phyloP scores from a whole-genome alignment of 1,284 basidiomycete genomes.

The Ceratorhiza oryzae-sativae region DNA sequence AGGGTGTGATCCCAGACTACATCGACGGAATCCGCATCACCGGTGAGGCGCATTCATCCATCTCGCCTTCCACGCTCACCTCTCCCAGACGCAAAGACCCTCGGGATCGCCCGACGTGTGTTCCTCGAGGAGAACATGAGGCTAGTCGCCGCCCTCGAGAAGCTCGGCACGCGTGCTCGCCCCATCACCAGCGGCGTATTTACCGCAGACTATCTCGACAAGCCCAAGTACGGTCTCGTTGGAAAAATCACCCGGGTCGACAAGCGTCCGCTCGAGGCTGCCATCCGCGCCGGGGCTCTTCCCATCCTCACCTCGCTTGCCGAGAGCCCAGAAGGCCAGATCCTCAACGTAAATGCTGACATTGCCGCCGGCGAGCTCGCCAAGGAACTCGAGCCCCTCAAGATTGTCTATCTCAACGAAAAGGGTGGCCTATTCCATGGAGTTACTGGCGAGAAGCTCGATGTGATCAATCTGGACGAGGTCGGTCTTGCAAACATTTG shows the following conservation, averaged over 20 bases:
- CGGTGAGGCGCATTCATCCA: constrained; percentile 57
- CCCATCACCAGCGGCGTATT: constrained; percentile 97
- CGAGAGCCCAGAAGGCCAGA: constrained; percentile 90
- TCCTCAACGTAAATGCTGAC: constrained; percentile 96
- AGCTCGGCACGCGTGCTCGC: constrained; percentile 90
- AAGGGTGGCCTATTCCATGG: constrained; percentile 99
- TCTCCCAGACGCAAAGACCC: constrained; percentile 77
- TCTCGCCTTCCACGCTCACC: constrained; percentile 9
- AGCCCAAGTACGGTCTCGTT: constrained; percentile 92
- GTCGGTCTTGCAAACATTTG: constrained; percentile 54
- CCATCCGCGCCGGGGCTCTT: constrained; percentile 90
- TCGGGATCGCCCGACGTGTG: constrained; percentile 90
- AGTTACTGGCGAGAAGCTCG: constrained; percentile 92
- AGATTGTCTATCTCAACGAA: constrained; percentile 98
- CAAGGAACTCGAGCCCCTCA: constrained; percentile 96
- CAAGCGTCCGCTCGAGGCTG: constrained; percentile 92
- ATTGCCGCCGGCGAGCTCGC: constrained; percentile 95
- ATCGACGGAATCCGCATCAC: constrained; percentile 96
- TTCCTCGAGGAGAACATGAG: constrained; percentile 96
- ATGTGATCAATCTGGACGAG: constrained; percentile 98
- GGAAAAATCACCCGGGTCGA: constrained; percentile 92
- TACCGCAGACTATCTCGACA: constrained; percentile 92
- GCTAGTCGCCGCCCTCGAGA: constrained; percentile 88
- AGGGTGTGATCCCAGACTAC: constrained; percentile 92
- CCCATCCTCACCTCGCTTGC: constrained; percentile 93